Evolutionary conservation across 148 eudicot species (phyloP).

Genomic region (Fagopyrum homotropicum): DNA sequence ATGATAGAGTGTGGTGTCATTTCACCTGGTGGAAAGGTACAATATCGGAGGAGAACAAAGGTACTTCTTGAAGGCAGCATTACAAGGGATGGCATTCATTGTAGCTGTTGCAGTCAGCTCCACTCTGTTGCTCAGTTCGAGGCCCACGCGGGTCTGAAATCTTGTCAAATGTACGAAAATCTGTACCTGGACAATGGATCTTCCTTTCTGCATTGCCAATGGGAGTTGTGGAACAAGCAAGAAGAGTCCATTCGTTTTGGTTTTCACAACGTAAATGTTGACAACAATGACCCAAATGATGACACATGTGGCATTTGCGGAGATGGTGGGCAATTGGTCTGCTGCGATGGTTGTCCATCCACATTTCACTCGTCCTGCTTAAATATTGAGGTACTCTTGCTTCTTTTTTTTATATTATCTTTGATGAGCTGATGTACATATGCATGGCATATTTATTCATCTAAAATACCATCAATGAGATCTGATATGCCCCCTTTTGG

Average conservation of each 20-base stretch:
- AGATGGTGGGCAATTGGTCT: slow-evolving; percentile 94
- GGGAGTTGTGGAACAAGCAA: slow-evolving; percentile 68
- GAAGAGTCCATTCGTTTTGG: slow-evolving; percentile 32
- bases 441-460: neutral
- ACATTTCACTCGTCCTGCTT: slow-evolving; percentile 84
- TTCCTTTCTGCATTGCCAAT: slow-evolving; percentile 52
- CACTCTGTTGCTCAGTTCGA: slow-evolving; percentile 49
- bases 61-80: slow-evolving; percentile 54
- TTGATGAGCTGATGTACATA: slow-evolving; percentile 1
- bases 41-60: slow-evolving; percentile 29
- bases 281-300: slow-evolving; percentile 82
- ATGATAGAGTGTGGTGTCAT: slow-evolving; percentile 71
- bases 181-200: slow-evolving; percentile 54
- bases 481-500: neutral
- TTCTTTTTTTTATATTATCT: slow-evolving; percentile 12
- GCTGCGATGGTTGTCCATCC: slow-evolving; percentile 95
- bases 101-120: slow-evolving; percentile 56
- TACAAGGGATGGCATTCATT: slow-evolving; percentile 68
- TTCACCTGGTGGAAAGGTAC: slow-evolving; percentile 47
- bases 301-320: slow-evolving; percentile 93
- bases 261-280: slow-evolving; percentile 48
- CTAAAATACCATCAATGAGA: neutral
- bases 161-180: slow-evolving; percentile 38
- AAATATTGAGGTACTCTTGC: slow-evolving; percentile 50
- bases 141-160: slow-evolving; percentile 56